Conservation (phyloP, 23 red algal genomes). For the Gracilariopsis chorda region DNA sequence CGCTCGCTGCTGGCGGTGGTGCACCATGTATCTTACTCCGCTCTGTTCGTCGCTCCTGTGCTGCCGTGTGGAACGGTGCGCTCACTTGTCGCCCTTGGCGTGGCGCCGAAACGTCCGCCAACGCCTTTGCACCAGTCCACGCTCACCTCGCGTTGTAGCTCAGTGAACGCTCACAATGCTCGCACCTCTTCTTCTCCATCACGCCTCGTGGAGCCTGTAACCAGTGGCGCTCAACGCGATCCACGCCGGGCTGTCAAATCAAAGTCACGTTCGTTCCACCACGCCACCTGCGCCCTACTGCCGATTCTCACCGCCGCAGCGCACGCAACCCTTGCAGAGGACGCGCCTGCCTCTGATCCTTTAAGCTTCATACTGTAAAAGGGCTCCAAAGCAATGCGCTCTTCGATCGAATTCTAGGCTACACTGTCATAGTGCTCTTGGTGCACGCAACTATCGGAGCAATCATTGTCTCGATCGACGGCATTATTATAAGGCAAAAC, state of each 20-base stretch:
- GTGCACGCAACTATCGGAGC: slow-evolving; percentile 8
- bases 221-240: too few species aligned
- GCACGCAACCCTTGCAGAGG: neutral
- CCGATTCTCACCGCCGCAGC: neutral
- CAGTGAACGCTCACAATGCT: too few species aligned
- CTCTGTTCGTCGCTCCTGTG: neutral
- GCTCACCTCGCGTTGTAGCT: too few species aligned
- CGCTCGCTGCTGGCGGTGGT: too few species aligned
- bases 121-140: too few species aligned
- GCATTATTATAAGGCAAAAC: slow-evolving; percentile 12
- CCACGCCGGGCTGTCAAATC: too few species aligned
- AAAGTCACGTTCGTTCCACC: neutral
- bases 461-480: slow-evolving; percentile 16
- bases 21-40: neutral
- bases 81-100: too few species aligned
- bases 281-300: neutral
- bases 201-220: too few species aligned
- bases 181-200: too few species aligned
- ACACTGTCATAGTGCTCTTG: neutral
- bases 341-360: neutral
- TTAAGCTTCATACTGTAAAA: slow-evolving; percentile 8
- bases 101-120: too few species aligned
- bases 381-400: neutral
- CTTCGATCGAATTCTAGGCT: neutral
- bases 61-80: too few species aligned